Evolutionary conservation across 2,329 filamentous ascomycete species (phyloP).

Genomic region (Ascochyta koolunga): DNA sequence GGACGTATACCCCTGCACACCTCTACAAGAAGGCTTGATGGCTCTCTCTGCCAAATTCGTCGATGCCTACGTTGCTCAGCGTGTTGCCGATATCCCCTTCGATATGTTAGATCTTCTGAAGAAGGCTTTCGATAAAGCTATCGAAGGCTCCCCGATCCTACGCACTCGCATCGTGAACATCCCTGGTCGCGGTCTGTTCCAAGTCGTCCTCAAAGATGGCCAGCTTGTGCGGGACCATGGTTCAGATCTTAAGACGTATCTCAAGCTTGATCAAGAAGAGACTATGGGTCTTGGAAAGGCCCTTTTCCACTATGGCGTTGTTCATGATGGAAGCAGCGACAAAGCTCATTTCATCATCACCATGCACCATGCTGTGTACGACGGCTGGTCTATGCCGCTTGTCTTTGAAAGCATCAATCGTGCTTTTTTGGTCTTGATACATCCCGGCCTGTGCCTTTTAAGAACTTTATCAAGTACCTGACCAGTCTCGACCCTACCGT

Average conservation of each 20-base stretch:
- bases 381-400: constrained; percentile 53
- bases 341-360: constrained; percentile 55
- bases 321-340: constrained; percentile 28
- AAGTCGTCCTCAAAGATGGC: constrained; percentile 46
- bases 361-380: constrained; percentile 60
- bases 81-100: constrained; percentile 40
- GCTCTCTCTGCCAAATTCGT: constrained; percentile 47
- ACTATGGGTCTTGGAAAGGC: constrained; percentile 49
- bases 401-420: constrained; percentile 44
- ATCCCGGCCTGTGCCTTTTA: constrained; percentile 47
- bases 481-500: constrained; percentile 49
- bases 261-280: constrained; percentile 41
- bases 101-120: constrained; percentile 43
- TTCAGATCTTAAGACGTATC: constrained; percentile 38
- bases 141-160: constrained; percentile 43
- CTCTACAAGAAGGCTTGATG: constrained; percentile 51
- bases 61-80: constrained; percentile 49
- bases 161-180: constrained; percentile 50
- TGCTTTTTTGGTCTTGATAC: constrained; percentile 37
- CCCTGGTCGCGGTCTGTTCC: constrained; percentile 44
- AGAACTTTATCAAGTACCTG: constrained; percentile 58
- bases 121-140: constrained; percentile 46
- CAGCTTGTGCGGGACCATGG: constrained; percentile 38
- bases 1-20: constrained; percentile 52
- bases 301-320: constrained; percentile 48